These are phyloP conservation scores for Acanthamoeba culbertsoni DNA, from an alignment of 208 protist species.

Conservation along the genomic window DNA sequence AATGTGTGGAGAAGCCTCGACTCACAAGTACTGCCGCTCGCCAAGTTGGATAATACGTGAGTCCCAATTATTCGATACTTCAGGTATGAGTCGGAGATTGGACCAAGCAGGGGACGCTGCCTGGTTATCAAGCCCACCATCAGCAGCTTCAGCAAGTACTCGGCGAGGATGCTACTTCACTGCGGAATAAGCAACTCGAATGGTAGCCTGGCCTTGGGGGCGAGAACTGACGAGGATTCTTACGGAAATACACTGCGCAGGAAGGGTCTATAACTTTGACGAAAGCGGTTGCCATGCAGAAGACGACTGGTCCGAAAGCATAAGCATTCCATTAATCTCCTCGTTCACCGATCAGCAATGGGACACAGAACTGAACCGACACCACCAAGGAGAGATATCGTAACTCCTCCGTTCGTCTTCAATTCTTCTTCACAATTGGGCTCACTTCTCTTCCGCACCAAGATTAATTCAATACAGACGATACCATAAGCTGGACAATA, in stretches of 20 bases:
- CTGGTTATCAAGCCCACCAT: background rate
- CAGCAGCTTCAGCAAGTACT: background rate
- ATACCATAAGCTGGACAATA: background rate
- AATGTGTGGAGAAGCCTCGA: background rate
- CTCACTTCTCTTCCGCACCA: background rate
- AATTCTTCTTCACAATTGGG: background rate
- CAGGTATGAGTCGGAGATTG: background rate
- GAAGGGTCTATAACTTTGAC: conserved; percentile 44
- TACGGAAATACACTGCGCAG: background rate
- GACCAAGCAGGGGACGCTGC: background rate
- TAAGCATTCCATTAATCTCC: background rate
- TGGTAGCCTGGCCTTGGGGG: background rate
- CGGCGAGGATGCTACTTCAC: background rate
- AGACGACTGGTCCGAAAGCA: background rate
- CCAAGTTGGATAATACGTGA: too few species aligned
- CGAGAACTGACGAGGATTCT: too few species aligned
- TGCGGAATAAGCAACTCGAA: background rate
- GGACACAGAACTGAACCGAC: conserved; percentile 2
- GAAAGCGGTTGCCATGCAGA: background rate
- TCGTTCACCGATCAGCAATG: background rate
- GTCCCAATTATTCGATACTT: too few species aligned
- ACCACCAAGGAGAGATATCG: background rate
- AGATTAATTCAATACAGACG: background rate
- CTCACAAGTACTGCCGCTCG: too few species aligned
- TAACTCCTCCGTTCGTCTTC: background rate